Conservation (phyloP, 208 protist genomes). For the Trypanosoma platydactyli region DNA sequence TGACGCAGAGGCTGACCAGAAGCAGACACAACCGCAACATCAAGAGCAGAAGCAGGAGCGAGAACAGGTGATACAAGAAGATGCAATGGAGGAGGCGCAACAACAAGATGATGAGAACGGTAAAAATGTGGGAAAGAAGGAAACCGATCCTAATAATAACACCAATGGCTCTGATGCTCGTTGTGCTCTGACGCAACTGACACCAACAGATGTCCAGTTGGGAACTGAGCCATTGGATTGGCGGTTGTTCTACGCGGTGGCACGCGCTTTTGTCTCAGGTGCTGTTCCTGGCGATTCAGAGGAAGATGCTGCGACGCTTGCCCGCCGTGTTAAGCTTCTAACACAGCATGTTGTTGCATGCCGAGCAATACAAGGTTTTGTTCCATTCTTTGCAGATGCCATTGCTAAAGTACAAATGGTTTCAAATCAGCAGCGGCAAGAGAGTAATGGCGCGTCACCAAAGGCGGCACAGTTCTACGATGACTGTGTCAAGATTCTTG, state of each 20-base stretch:
- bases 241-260: conserved; percentile 65
- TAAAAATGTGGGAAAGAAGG: conserved; percentile 1
- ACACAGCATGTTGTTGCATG: conserved; percentile 75
- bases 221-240: conserved; percentile 44
- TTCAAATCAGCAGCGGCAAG: conserved; percentile 28
- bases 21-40: conserved; percentile 37
- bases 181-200: conserved; percentile 17
- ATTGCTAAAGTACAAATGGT: conserved; percentile 49
- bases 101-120: conserved; percentile 17
- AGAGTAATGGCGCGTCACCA: conserved; percentile 25
- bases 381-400: conserved; percentile 71
- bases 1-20: background rate
- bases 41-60: conserved; percentile 29
- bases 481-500: conserved; percentile 52
- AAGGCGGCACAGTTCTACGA: conserved; percentile 27
- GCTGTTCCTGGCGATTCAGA: conserved; percentile 18
- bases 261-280: conserved; percentile 56
- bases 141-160: background rate
- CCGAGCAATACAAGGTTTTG: conserved; percentile 60
- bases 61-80: conserved; percentile 6
- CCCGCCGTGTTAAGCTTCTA: conserved; percentile 49
- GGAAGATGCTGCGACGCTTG: conserved; percentile 15
- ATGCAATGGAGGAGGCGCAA: conserved; percentile 32
- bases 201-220: conserved; percentile 33
- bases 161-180: background rate